Base-by-base conservation (phyloP, 257 asterid genomes). In the Solanum sejunctum region DNA sequence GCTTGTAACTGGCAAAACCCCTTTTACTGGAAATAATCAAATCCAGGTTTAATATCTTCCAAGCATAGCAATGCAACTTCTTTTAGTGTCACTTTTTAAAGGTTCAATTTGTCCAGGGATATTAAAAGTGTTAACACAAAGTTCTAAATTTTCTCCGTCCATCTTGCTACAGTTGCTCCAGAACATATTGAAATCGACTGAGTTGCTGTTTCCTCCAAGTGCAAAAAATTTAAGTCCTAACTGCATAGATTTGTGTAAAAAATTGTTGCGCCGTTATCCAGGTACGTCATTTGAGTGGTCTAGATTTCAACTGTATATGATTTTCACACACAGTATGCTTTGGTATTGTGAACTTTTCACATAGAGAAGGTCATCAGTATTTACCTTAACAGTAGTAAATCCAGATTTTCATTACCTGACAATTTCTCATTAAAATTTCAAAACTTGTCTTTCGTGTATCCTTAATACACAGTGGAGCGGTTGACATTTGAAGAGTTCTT, bases 401-500 rank as follows among this genome's bases (percentile, higher is more conserved):
- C 47, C 17, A 10, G 47, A 52, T 52, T 78, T 21, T 78, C 47
- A 9, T 11, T 23, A 84, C 21, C 75, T 58, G 32, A 61, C 73
- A 9, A 6, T 51, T 60, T 52, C 56, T 52, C 64, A 26, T 78
- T 23, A 78, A 26, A 26, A 26, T 52, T 78, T 78, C 63, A 1
- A 69, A 77, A 77, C 63, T 26, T 16, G 47, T 51, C 47, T 78
- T 78, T 78, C 11, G 17, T 52, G 82, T 26, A 26, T 26, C 47
- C 49, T 51, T 78, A 75, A 51, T 52, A 10, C 47, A 78, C 94
- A 95, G 99, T 94, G 91, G 97, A 92, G 90, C 90, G 98, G 56
- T 87, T 95, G 95, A 93, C 98, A 23, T 95, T 93, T 91, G 98
- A 93, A 85, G 99, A 95, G 88, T 94, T 95, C 85, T 95, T 95